Conservation (phyloP, 805 yeast genomes). For the Nadsonia fulvescens region DNA sequence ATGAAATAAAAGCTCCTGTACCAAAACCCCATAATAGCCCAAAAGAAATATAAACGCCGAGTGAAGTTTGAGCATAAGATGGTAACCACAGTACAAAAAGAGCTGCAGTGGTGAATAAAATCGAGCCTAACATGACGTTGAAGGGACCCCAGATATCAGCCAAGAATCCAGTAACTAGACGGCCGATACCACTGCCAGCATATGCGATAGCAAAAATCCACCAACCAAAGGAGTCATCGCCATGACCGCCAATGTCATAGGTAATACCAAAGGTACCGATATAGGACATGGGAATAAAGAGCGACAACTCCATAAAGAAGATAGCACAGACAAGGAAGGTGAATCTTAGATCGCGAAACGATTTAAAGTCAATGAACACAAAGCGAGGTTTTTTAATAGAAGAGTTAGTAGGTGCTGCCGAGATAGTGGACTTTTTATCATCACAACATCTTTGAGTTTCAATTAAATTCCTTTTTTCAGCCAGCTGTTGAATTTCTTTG, state of each 20-base stretch:
- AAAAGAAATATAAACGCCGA: conserved; percentile 29
- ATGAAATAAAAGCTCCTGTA: conserved; percentile 41
- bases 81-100: conserved; percentile 51
- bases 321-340: conserved; percentile 15
- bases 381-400: conserved; percentile 1
- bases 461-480: conserved; percentile 2
- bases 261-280: conserved; percentile 34
- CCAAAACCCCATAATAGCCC: conserved; percentile 38
- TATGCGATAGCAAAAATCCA: conserved; percentile 30
- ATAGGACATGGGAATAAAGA: conserved; percentile 35
- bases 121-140: conserved; percentile 35
- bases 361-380: conserved; percentile 15
- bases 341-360: conserved; percentile 15
- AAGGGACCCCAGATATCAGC: conserved; percentile 40
- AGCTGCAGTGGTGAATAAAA: conserved; percentile 27
- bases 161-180: conserved; percentile 34
- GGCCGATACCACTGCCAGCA: conserved; percentile 32
- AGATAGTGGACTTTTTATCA: too few species aligned
- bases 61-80: conserved; percentile 19
- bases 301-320: conserved; percentile 30
- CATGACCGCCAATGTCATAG: conserved; percentile 10
- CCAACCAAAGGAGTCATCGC: conserved; percentile 13
- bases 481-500: conserved; percentile 10
- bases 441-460: conserved; percentile 1
- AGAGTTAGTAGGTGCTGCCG: conserved; percentile 1